Evolutionary conservation across 225 moss, liverwort and hornwort species (phyloP).

Genomic region (Physcomitrellopsis africana): DNA sequence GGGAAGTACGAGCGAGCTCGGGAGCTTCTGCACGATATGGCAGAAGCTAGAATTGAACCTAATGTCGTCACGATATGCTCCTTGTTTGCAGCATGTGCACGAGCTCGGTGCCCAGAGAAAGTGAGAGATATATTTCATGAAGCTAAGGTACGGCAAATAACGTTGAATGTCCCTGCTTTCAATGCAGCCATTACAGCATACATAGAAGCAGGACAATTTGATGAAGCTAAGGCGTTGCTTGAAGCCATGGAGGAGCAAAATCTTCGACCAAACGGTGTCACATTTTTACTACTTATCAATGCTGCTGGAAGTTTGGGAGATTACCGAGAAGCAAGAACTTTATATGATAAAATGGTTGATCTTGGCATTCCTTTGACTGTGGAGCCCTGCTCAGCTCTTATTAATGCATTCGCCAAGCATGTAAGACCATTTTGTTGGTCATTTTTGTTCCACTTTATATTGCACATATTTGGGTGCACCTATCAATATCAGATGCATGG

Average conservation of each 20-base stretch:
- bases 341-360: slow-evolving; percentile 70
- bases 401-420: slow-evolving; percentile 78
- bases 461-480: not conserved
- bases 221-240: slow-evolving; percentile 60
- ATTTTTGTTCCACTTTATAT: not conserved
- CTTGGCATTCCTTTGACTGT: slow-evolving; percentile 62
- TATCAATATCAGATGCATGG: no score
- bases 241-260: slow-evolving; percentile 60
- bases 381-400: slow-evolving; percentile 80
- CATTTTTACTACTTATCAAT: slow-evolving; percentile 74
- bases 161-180: slow-evolving; percentile 70
- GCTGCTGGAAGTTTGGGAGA: slow-evolving; percentile 65
- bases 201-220: slow-evolving; percentile 47
- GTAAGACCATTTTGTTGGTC: slow-evolving; percentile 38
- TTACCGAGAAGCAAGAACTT: slow-evolving; percentile 46
- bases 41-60: slow-evolving; percentile 65
- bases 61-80: slow-evolving; percentile 93
- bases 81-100: slow-evolving; percentile 77
- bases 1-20: slow-evolving; percentile 73
- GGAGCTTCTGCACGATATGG: slow-evolving; percentile 87
- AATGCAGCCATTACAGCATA: slow-evolving; percentile 80
- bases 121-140: slow-evolving; percentile 65
- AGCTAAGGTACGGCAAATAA: slow-evolving; percentile 62
- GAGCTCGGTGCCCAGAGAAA: slow-evolving; percentile 60
- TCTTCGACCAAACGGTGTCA: slow-evolving; percentile 69